phyloP scores from a whole-genome alignment of 2,329 filamentous ascomycete genomes.

The Aspergillus candidus region DNA sequence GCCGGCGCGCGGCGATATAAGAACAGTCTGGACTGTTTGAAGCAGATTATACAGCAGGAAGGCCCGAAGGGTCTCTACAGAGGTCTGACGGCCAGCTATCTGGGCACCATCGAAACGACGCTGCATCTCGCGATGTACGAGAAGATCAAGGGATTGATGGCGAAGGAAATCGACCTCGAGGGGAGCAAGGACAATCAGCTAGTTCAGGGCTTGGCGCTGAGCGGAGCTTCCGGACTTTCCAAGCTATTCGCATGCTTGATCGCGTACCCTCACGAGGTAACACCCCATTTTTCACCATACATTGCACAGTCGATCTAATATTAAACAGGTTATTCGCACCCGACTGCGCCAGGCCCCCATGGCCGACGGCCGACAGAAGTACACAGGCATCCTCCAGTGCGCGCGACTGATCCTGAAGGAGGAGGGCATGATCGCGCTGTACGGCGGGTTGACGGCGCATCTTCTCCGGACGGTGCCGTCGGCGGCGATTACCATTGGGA shows the following conservation, averaged over 20 bases:
- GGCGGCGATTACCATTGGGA: conserved; percentile 32
- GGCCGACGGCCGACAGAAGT: conserved; percentile 30
- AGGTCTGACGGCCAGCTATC: conserved; percentile 68
- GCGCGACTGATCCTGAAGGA: conserved; percentile 30
- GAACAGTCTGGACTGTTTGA: conserved; percentile 61
- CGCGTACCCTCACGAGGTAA: conserved; percentile 34
- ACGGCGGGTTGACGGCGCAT: conserved; percentile 33
- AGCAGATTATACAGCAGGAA: conserved; percentile 76
- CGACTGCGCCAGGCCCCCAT: conserved; percentile 31
- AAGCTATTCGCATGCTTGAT: conserved; percentile 30
- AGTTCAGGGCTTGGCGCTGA: conserved; percentile 16
- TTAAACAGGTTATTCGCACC: conserved; percentile 29
- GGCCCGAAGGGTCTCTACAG: conserved; percentile 81
- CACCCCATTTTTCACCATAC: background rate
- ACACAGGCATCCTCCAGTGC: conserved; percentile 32
- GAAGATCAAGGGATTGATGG: conserved; percentile 26
- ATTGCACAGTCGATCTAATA: background rate
- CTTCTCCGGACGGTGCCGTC: conserved; percentile 32
- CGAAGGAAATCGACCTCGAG: conserved; percentile 10
- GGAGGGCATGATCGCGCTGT: conserved; percentile 31
- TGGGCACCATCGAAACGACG: conserved; percentile 32
- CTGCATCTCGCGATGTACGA: conserved; percentile 34
- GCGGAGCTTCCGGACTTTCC: conserved; percentile 30
- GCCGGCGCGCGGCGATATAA: conserved; percentile 35
- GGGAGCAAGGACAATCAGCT: conserved; percentile 11